phyloP scores from a whole-genome alignment of 1,284 basidiomycete genomes.

The Tranzscheliella williamsii region DNA sequence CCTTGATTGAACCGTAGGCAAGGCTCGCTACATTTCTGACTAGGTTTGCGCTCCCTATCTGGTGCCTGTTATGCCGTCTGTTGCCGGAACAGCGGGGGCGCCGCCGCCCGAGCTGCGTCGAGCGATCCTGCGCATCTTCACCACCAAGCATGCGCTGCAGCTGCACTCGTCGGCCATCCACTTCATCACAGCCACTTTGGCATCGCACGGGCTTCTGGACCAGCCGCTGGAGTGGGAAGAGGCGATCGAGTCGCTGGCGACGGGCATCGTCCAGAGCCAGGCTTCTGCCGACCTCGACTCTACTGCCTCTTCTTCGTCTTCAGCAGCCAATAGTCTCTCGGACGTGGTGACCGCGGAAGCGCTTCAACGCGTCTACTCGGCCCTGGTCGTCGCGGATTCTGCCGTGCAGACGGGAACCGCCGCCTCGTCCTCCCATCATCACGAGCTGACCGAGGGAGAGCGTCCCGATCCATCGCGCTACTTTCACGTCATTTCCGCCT shows the following conservation, averaged over 20 bases:
- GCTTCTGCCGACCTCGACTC: conserved; percentile 6
- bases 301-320: neutral
- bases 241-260: conserved; percentile 56
- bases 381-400: conserved; percentile 50
- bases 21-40: too few relatives aligned
- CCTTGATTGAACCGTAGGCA: too few relatives aligned
- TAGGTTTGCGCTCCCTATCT: too few relatives aligned
- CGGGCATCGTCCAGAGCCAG: conserved; percentile 48
- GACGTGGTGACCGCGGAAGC: conserved; percentile 49
- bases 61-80: too few relatives aligned
- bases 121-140: conserved; percentile 51
- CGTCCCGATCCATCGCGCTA: conserved; percentile 81
- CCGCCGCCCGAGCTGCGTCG: conserved; percentile 51
- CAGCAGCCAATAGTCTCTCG: too few relatives aligned
- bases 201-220: conserved; percentile 47
- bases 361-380: conserved; percentile 52
- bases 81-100: too few relatives aligned
- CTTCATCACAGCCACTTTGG: conserved; percentile 52
- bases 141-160: conserved; percentile 54
- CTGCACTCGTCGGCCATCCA: conserved; percentile 55
- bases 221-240: conserved; percentile 49
- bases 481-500: conserved; percentile 82
- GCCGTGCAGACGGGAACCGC: conserved; percentile 10
- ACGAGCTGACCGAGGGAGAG: conserved; percentile 63
- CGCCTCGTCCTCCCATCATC: neutral